Conservation (phyloP, 169 alveolate species). For the Cryptosporidium felis region DNA sequence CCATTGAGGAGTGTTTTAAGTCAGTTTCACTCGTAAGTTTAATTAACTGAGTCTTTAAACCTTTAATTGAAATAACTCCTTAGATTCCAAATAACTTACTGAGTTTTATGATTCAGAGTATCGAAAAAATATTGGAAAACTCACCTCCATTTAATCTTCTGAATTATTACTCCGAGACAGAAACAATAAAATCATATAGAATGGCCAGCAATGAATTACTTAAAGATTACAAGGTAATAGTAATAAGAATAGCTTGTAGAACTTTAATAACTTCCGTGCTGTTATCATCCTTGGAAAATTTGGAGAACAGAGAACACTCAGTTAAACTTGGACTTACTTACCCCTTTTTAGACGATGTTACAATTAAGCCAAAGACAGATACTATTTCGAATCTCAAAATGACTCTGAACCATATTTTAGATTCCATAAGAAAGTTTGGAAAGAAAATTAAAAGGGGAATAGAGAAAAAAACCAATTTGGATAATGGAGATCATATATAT, state of each 20-base stretch:
- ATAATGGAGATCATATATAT: background rate
- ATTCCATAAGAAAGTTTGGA: slow-evolving; percentile 23
- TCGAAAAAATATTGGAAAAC: slow-evolving; percentile 14
- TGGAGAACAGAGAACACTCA: background rate
- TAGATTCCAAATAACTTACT: slow-evolving; percentile 22
- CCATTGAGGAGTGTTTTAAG: background rate
- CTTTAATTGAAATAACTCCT: background rate
- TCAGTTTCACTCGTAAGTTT: slow-evolving; percentile 22
- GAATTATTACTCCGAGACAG: background rate
- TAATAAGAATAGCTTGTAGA: slow-evolving; percentile 43
- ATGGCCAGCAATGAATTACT: background rate
- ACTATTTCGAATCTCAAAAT: background rate
- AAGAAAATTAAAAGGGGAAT: slow-evolving; percentile 5
- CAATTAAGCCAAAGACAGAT: slow-evolving; percentile 7
- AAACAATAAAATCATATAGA: background rate
- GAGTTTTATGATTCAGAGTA: background rate
- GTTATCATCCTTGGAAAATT: slow-evolving; percentile 37
- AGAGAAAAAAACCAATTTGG: background rate
- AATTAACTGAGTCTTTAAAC: background rate
- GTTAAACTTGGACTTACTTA: background rate
- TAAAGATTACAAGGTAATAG: slow-evolving; percentile 8
- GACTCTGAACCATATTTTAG: background rate
- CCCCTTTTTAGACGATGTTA: slow-evolving; percentile 60
- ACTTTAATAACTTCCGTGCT: slow-evolving; percentile 2
- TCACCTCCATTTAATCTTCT: slow-evolving; percentile 12